Evolutionary conservation across 345 rosid species (phyloP).

Genomic region (Lumnitzera racemosa): DNA sequence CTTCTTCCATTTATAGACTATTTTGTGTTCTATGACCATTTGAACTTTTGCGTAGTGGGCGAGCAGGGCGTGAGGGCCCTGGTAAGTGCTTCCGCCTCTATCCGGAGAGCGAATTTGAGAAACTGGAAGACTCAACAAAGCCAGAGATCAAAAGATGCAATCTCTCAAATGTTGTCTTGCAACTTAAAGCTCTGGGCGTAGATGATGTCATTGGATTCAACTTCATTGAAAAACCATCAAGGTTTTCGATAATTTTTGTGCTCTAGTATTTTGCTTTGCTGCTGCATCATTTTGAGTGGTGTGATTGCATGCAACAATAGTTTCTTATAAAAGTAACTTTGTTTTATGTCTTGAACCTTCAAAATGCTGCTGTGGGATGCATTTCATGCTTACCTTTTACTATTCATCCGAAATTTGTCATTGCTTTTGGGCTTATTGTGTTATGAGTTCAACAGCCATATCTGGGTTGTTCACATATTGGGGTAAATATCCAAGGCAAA

Average conservation of each 20-base stretch:
- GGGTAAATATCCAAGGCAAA: no score
- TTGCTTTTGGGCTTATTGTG: no score
- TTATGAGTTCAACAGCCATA: no score
- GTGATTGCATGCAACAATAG: background rate
- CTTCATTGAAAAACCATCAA: constrained; percentile 85
- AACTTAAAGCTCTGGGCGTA: constrained; percentile 82
- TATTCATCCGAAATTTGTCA: no score
- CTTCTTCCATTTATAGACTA: background rate
- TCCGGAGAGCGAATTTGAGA: constrained; percentile 81
- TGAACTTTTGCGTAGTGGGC: constrained; percentile 50
- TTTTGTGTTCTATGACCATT: constrained; percentile 10
- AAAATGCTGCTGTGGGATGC: no score
- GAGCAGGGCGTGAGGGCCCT: constrained; percentile 94
- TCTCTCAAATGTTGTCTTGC: constrained; percentile 85
- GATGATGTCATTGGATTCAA: constrained; percentile 91
- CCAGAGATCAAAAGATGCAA: constrained; percentile 94
- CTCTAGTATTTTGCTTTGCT: no score
- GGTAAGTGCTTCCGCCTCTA: constrained; percentile 95
- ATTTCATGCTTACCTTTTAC: no score
- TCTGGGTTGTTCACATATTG: no score
- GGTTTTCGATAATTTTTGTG: constrained; percentile 25
- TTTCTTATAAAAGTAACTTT: background rate
- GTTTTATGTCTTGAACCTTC: no score
- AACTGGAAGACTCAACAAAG: constrained; percentile 79
- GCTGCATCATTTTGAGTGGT: no score